A percentile compares a stretch with the other conserved stretches of the same genome.
phyloP scores from a whole-genome alignment of 2,329 filamentous ascomycete species.

The Pochonia chlamydosporia region DNA sequence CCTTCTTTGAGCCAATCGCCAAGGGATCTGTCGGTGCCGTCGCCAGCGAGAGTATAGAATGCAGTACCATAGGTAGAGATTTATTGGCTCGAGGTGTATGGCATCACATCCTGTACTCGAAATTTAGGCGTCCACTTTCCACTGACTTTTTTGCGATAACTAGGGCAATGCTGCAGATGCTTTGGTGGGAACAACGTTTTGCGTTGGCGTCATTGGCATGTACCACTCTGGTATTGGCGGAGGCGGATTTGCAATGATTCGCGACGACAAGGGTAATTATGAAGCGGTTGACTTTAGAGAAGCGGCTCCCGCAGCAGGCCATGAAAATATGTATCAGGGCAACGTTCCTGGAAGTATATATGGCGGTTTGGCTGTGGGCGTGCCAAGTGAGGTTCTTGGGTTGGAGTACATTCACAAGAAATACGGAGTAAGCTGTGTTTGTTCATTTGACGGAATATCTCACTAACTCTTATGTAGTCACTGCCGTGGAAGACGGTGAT shows the following conservation, averaged over 20 bases:
- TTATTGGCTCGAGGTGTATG: conserved; percentile 49
- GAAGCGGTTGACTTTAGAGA: conserved; percentile 90
- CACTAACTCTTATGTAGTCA: conserved; percentile 21
- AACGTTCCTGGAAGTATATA: conserved; percentile 61
- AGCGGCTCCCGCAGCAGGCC: conserved; percentile 74
- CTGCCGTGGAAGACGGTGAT: conserved; percentile 69
- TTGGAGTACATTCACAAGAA: conserved; percentile 71
- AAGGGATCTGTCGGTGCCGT: conserved; percentile 51
- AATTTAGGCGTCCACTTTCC: no score
- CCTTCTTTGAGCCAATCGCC: conserved; percentile 15
- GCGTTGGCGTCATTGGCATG: conserved; percentile 70
- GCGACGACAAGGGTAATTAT: conserved; percentile 65
- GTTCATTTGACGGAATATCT: not conserved
- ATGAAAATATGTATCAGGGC: conserved; percentile 77
- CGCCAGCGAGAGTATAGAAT: conserved; percentile 63
- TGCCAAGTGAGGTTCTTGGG: conserved; percentile 72
- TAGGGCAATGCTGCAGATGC: conserved; percentile 74
- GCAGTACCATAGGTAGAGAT: conserved; percentile 62
- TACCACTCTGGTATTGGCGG: conserved; percentile 82
- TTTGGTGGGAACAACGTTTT: conserved; percentile 67
- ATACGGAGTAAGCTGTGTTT: conserved; percentile 48
- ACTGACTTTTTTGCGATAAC: not conserved
- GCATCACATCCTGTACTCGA: no score
- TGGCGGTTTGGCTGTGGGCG: conserved; percentile 66
- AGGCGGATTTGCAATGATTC: conserved; percentile 83